Base-by-base conservation (phyloP, 768 basidiomycete species). In the Megacollybia marginata region DNA sequence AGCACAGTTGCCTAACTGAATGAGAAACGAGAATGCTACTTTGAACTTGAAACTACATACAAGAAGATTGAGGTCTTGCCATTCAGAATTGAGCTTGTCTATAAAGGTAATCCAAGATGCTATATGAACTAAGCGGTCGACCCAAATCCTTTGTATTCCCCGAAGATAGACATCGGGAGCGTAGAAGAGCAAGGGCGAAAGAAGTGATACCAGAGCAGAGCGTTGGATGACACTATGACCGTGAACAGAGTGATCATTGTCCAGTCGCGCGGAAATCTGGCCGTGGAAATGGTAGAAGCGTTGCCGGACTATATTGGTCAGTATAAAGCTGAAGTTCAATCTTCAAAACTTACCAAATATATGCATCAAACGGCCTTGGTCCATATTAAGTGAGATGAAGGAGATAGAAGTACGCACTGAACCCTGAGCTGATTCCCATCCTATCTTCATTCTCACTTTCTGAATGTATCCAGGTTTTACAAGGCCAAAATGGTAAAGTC, bases 1-100 rank as follows among this genome's bases (percentile, higher is more conserved):
- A 84, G 63, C 2, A 83, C 79, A 1, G 78, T 79, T 1, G 72
- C 73, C 80, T 83, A 36, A 13, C 43, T 13, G 13, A 46, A 23
- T 31, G n/a, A n/a, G 42, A 40, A n/a, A 36, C 8, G 2, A 15
- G 11, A 34, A 9, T 23, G 2, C 16, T 18, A 20, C 28, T 15
- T 43, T 33, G n/a, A n/a, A n/a, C n/a, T n/a, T n/a, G 42, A 11
- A 33, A 50, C 35, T 42, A 50, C 76, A 47, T 49, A 83, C 82
- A 49, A 76, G 72, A 23, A 80, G 72, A 45, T 72, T 75, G 42
- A 76, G 72, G 49, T 75, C 74, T 52, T 74, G 65, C 68, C 78
- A 75, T 52, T 83, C 74, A 6, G 66, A 65, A 23, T 66, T 71
- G 28, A 81, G 56, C 31, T 71, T 71, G 11, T 48, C 48, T 42